Base-by-base conservation (phyloP, 192 early-diverging fungal species). In the Diversispora epigaea region DNA sequence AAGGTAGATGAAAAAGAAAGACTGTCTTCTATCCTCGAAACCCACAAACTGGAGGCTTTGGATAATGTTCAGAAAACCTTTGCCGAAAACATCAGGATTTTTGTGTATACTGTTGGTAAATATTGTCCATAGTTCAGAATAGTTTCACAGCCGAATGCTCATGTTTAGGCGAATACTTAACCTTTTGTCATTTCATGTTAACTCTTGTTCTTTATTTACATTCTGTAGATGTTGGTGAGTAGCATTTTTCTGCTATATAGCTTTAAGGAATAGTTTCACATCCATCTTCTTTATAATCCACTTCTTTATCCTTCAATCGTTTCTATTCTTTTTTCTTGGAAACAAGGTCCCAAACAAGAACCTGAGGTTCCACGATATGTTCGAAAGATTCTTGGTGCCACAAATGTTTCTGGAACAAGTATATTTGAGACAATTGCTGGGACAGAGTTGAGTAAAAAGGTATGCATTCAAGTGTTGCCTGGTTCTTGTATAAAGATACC, bases 351-450 rank as follows among this genome's bases (percentile, higher is more conserved):
- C 77, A 45, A 68, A 22, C 67, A 68, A 68, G 67, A 68, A 68
- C 6, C 46, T 22, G 46, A 68, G 67, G 47, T 46, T 52, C 25
- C 49, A 68, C 49, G 50, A 68, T 50, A 52, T 44, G 44, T 68
- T 68, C 67, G 50, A 68, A 68, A 68, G 67, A 68, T 68, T 68
- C 67, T 68, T 52, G 63, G 63, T 40, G 17, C 19, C 63, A 68
- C 49, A 22, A 68, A 47, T 54, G 67, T 68, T 68, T 52, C 75
- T 32, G 79, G 68, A 50, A 77, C 79, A 32, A 80, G 63, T 45
- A 80, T 77, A 67, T 80, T 80, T 63, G 62, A 77, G 57, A 77
- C 65, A 57, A 79, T 55, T 60, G 78, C 55, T 72, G 75, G 57
- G 9, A 22, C 60, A 46, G 19, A 57, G 71, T 71, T 49, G 43